Conservation (phyloP, 371 early-diverging fungal species). For the Entomophthora muscae region DNA sequence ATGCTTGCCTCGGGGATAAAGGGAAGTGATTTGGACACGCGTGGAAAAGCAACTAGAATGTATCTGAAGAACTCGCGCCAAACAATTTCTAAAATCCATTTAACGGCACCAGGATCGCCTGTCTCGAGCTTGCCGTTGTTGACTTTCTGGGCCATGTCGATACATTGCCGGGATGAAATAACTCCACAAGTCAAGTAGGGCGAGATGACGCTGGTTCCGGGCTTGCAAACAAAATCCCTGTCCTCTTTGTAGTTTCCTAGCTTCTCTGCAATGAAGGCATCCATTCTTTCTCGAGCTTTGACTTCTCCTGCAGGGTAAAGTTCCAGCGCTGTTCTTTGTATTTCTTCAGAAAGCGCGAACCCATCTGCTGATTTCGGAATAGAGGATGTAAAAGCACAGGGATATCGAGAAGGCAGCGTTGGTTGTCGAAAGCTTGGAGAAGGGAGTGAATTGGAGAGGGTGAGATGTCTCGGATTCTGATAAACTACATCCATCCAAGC, state of each 20-base stretch:
- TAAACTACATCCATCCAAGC: conserved; percentile 13
- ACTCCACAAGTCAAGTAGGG: conserved; percentile 24
- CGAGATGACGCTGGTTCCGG: conserved; percentile 13
- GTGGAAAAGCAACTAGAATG: conserved; percentile 32
- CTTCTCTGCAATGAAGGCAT: conserved; percentile 12
- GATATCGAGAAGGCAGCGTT: not conserved
- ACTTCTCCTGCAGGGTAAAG: conserved; percentile 22
- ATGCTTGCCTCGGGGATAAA: conserved; percentile 28
- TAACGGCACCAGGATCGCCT: conserved; percentile 22
- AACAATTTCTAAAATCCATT: conserved; percentile 24
- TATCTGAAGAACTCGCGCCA: conserved; percentile 48
- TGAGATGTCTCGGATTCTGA: not conserved
- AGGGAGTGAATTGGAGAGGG: not conserved
- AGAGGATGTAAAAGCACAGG: not conserved
- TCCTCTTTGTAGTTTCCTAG: conserved; percentile 13
- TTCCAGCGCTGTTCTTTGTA: not conserved
- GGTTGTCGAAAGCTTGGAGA: not conserved
- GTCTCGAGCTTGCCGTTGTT: conserved; percentile 19
- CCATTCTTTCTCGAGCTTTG: conserved; percentile 15
- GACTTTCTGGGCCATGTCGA: conserved; percentile 15
- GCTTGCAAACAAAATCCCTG: conserved; percentile 13
- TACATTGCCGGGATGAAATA: conserved; percentile 21
- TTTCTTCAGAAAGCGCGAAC: not conserved
- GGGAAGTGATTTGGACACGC: conserved; percentile 30
- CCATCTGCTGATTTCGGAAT: not conserved